Evolutionary conservation across 2,329 filamentous ascomycete species (phyloP), one percentile per base, ranked within the genome.

Genomic region (Cercospora brassicicola): DNA sequence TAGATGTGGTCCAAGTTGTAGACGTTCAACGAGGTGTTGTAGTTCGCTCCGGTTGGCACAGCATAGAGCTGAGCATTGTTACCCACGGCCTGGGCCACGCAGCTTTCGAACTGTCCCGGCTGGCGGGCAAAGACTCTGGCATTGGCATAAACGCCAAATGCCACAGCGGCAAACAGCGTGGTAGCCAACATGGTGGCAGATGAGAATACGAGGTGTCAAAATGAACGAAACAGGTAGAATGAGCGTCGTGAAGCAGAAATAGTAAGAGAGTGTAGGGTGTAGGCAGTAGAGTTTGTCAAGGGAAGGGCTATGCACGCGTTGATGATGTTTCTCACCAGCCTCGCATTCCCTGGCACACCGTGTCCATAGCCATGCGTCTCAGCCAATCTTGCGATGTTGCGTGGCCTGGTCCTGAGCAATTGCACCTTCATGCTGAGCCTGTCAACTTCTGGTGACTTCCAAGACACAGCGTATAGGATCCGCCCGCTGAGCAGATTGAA

Each of bases 1-100:
- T 64, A 67, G 45, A 67, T 56, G 42, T 67, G 64, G 56, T 69
- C 67, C 55, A 69, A 28, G 39, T 69, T 69, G 61, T 69, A 69
- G 20, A 64, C 36, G 20, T 68, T 57, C 10, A 66, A 45, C 2
- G 60, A 61, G 18, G 59, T 64, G 33, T 51, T 45, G 39, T 66
- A 68, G 30, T 66, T 60, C 28, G 63, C 26, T 10, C 36, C 55
- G 18, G 33, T 65, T 9, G 67, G 67, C 2, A 68, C 56, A 15
- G 67, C 59, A 42, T 68, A 68, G 6, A 59, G 67, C 20, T 55
- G 53, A 6, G 59, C 13, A 15, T 68, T 57, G 15, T 53, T 59
- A 4, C 59, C 59, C 15, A 68, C 67, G 23, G 67, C 67, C 36
- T 62, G 59, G n/a, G 59, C 67, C 3, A 68, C 56, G 42, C 67